Evolutionary conservation across 2,329 filamentous ascomycete species (phyloP).

Genomic region (Exophiala viscosa): DNA sequence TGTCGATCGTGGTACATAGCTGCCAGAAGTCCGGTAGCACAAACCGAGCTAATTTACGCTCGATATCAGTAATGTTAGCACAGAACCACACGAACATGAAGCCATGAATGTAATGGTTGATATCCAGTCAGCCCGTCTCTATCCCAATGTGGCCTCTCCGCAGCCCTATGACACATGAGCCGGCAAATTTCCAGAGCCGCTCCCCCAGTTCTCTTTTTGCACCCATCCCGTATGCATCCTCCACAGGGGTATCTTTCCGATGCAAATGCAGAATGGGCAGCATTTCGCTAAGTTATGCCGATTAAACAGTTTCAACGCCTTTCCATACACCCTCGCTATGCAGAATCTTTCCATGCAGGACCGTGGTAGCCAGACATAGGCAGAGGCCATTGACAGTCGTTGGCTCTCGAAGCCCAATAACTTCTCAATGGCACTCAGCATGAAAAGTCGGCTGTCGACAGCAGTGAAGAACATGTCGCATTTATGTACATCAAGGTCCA

Average conservation of each 20-base stretch:
- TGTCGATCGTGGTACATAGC: too few species aligned
- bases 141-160: neutral
- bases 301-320: slow-evolving; percentile 5
- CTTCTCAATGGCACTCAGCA: neutral
- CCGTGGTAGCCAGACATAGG: slow-evolving; percentile 9
- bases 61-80: too few species aligned
- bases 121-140: too few species aligned
- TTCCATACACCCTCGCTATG: slow-evolving; percentile 21
- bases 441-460: neutral
- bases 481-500: slow-evolving; percentile 17
- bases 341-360: slow-evolving; percentile 18
- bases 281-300: slow-evolving; percentile 15
- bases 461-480: slow-evolving; percentile 3
- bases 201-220: neutral
- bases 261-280: slow-evolving; percentile 24
- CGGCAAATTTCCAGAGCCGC: neutral
- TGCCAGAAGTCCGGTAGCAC: too few species aligned
- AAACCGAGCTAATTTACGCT: too few species aligned
- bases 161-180: neutral
- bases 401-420: neutral
- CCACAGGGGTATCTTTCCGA: slow-evolving; percentile 29
- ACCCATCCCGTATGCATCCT: slow-evolving; percentile 14
- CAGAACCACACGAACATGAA: too few species aligned
- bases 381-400: slow-evolving; percentile 1
- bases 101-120: too few species aligned